A percentile compares a stretch with the other conserved stretches of the same genome.
These are phyloP conservation scores for Fraxinus latifolia DNA, from an alignment of 305 asterid genomes.

Conservation along the genomic window DNA sequence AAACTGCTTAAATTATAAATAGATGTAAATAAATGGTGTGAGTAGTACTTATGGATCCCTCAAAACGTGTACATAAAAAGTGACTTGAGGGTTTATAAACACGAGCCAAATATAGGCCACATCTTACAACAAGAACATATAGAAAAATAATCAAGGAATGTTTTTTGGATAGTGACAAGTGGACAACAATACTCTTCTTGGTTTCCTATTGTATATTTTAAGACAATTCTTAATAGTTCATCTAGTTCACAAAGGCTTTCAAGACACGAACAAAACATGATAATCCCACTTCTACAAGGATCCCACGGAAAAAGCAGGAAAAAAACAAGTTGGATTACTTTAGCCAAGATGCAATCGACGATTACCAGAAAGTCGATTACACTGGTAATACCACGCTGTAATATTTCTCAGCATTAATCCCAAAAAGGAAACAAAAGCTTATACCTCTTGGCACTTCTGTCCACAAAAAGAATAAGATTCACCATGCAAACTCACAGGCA, in stretches of 20 bases:
- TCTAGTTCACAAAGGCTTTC: not conserved
- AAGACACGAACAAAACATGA: not conserved
- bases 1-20: not conserved
- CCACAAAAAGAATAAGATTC: constrained; percentile 60
- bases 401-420: constrained; percentile 19
- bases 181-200: not conserved
- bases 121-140: not conserved
- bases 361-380: not conserved
- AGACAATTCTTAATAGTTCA: not conserved
- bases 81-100: not conserved
- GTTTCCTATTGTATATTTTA: not conserved
- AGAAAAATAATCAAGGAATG: not conserved
- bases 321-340: not conserved
- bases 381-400: not conserved
- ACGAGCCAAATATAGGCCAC: not conserved
- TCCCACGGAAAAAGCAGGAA: not conserved
- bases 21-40: not conserved
- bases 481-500: constrained; percentile 40
- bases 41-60: not conserved
- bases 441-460: constrained; percentile 87
- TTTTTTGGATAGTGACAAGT: not conserved
- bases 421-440: constrained; percentile 16
- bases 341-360: not conserved
- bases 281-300: not conserved
- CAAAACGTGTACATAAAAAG: not conserved